Evolutionary conservation across 2,329 filamentous ascomycete genomes (phyloP).

Genomic region (Trichoderma harzianum): DNA sequence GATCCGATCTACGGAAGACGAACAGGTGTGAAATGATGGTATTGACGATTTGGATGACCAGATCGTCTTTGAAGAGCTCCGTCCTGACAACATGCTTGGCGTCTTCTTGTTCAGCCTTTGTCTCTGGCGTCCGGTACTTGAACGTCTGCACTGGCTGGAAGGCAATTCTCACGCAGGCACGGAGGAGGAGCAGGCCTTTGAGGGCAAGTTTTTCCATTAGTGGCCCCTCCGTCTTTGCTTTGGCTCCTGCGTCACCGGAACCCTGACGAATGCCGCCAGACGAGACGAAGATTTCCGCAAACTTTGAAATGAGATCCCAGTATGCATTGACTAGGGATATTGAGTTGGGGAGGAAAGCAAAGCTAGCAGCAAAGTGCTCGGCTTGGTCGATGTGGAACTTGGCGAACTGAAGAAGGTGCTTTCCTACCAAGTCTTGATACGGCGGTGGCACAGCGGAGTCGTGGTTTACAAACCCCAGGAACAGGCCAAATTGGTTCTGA

Average conservation of each 20-base stretch:
- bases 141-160: conserved; percentile 79
- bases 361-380: conserved; percentile 73
- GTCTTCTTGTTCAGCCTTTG: conserved; percentile 70
- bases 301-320: conserved; percentile 75
- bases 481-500: conserved; percentile 72
- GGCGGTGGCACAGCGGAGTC: conserved; percentile 51
- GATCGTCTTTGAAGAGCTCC: conserved; percentile 69
- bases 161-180: conserved; percentile 80
- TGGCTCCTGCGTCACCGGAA: conserved; percentile 37
- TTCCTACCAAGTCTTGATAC: conserved; percentile 66
- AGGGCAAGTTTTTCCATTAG: conserved; percentile 76
- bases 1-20: conserved; percentile 77
- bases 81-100: conserved; percentile 68
- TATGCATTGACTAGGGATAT: conserved; percentile 75
- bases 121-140: conserved; percentile 71
- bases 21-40: conserved; percentile 84
- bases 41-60: conserved; percentile 80
- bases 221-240: conserved; percentile 55
- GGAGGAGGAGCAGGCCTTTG: conserved; percentile 76
- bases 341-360: conserved; percentile 76
- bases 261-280: conserved; percentile 54
- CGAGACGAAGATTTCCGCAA: conserved; percentile 70
- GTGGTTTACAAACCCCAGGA: conserved; percentile 61
- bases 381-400: conserved; percentile 91
- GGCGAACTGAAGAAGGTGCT: conserved; percentile 83